Evolutionary conservation across 2,329 filamentous ascomycete species (phyloP), one percentile per base, ranked within the genome.

Genomic region (Tolypocladium ovalisporum): DNA sequence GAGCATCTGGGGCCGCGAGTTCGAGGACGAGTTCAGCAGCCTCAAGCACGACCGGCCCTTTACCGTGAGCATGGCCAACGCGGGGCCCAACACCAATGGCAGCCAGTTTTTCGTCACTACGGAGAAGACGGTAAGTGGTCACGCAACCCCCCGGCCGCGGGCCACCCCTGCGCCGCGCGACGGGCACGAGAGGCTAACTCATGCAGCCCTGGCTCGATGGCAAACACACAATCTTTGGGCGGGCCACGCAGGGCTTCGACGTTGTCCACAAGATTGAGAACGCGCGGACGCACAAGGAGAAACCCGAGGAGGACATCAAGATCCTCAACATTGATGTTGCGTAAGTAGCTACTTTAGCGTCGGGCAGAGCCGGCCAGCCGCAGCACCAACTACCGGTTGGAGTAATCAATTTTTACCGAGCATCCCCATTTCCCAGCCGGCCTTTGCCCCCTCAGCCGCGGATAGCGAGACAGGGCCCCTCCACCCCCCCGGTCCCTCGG

Each of bases 51-150:
- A 99, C 75, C 96, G 94, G 75, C 88, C 94, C 2, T 99, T 96
- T 70, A 97, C 92, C 0, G 79, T 97, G 58, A 95, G 89, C 70
- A 99, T 99, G 94, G 94, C 94, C 15, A 99, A 99, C 71, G 93
- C 94, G 0, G 94, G 94, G 0, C 90, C 91, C 0, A 91, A 93
- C 66, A 97, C 92, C 39, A 99, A 99, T 69, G 94, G 89, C 17
- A 94, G 88, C 67, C 94, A 99, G 71, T 99, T 99, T 71, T 99
- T 99, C 67, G 96, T 99, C 63, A 99, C 94, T 0, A 97, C 93
- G 0, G 95, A 97, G 73, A 96, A 96, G 76, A 91, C 94, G 63
- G 86, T 88, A 52, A 76, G 84, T 79, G 52, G 36, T 42, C 40
- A 44, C 59, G 9, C 17, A 54, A 2, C 22, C 8, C 52, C 27